A percentile compares a stretch with the other conserved stretches of the same genome.
phyloP scores from a whole-genome alignment of 179 eudicot genomes.

The Drosera spatulata region DNA sequence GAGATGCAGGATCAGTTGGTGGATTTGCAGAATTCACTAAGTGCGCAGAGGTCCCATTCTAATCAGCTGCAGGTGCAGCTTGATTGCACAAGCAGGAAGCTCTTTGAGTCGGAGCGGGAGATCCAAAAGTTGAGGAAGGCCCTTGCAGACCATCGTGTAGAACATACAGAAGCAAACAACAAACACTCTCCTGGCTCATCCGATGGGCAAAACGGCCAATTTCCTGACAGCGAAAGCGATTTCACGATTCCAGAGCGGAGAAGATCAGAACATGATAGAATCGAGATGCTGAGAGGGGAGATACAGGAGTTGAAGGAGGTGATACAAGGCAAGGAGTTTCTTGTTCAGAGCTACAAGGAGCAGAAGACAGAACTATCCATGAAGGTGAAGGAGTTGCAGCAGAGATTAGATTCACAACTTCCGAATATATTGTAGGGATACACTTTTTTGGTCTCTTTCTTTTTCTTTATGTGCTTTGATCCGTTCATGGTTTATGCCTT shows the following conservation, averaged over 20 bases:
- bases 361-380: conserved; percentile 69
- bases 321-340: conserved; percentile 73
- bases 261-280: conserved; percentile 38
- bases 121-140: conserved; percentile 89
- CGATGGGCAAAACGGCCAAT: conserved; percentile 48
- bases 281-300: conserved; percentile 71
- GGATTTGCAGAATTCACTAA: conserved; percentile 65
- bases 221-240: conserved; percentile 30
- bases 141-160: conserved; percentile 79
- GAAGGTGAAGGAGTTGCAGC: conserved; percentile 84
- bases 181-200: conserved; percentile 28
- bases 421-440: conserved; percentile 67
- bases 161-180: conserved; percentile 30
- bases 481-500: too few species aligned
- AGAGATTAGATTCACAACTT: conserved; percentile 79
- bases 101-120: conserved; percentile 77
- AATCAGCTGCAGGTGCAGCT: conserved; percentile 68
- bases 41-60: conserved; percentile 54
- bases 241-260: conserved; percentile 29
- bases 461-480: background rate
- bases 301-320: conserved; percentile 74
- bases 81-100: conserved; percentile 63
- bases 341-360: conserved; percentile 81
- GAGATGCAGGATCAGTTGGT: conserved; percentile 97
- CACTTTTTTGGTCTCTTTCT: background rate